phyloP scores from a whole-genome alignment of 2,329 filamentous ascomycete genomes.

The Trichophyton rubrum region DNA sequence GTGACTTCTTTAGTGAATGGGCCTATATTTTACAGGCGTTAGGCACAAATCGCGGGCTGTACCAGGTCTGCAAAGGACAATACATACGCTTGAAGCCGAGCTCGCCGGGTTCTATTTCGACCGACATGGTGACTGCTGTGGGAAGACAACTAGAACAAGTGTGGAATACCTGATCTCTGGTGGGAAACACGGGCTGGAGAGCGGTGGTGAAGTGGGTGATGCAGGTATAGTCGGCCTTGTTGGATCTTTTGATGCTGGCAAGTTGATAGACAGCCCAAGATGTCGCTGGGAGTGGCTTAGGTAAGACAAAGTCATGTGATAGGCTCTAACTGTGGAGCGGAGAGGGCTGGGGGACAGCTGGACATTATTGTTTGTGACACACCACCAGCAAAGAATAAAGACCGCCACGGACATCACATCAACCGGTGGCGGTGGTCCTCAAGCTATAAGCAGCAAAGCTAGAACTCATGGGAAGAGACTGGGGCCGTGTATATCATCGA shows the following conservation, averaged over 20 bases:
- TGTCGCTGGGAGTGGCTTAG: not conserved
- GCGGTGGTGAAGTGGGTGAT: not conserved
- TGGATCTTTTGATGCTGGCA: not conserved
- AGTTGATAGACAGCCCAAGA: not conserved
- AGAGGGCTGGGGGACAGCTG: too few relatives aligned
- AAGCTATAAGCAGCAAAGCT: too few relatives aligned
- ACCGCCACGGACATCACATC: too few relatives aligned
- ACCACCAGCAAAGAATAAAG: too few relatives aligned
- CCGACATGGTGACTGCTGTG: conserved; percentile 57
- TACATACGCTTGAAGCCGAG: conserved; percentile 75
- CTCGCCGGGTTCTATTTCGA: conserved; percentile 84
- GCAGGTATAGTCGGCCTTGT: not conserved
- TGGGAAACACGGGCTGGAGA: not conserved
- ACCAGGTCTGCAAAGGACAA: not conserved
- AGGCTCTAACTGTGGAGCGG: too few relatives aligned
- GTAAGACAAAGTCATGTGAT: not conserved
- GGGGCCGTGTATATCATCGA: too few relatives aligned
- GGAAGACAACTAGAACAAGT: not conserved
- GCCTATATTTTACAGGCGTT: conserved; percentile 33
- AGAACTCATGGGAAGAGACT: too few relatives aligned
- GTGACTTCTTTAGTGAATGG: conserved; percentile 54
- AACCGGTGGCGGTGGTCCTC: too few relatives aligned
- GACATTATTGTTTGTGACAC: too few relatives aligned
- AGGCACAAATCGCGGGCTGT: conserved; percentile 8
- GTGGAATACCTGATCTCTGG: not conserved